Evolutionary conservation across 2,329 filamentous ascomycete genomes (phyloP).

Genomic region (Trichoderma sp.): DNA sequence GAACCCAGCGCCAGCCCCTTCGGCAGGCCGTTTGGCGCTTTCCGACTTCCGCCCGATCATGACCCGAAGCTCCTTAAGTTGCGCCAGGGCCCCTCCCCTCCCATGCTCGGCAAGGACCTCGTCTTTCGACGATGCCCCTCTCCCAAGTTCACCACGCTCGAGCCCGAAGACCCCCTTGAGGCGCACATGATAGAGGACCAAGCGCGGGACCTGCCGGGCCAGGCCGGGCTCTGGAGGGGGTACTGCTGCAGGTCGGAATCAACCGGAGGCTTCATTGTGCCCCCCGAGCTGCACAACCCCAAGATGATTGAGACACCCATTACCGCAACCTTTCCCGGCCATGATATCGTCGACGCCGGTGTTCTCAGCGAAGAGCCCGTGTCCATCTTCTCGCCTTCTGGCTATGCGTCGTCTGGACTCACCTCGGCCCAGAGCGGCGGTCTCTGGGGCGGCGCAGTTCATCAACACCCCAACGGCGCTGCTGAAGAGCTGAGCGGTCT

Average conservation of each 20-base stretch:
- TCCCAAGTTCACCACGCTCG: slow-evolving; percentile 81
- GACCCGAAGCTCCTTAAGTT: slow-evolving; percentile 50
- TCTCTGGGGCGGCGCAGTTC: slow-evolving; percentile 29
- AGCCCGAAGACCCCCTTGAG: slow-evolving; percentile 70
- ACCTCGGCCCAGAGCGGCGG: slow-evolving; percentile 25
- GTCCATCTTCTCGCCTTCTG: slow-evolving; percentile 35
- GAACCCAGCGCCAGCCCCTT: slow-evolving; percentile 44
- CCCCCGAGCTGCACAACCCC: slow-evolving; percentile 50
- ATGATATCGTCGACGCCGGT: slow-evolving; percentile 47
- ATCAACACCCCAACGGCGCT: slow-evolving; percentile 31
- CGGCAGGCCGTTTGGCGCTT: slow-evolving; percentile 50
- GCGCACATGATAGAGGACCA: slow-evolving; percentile 50
- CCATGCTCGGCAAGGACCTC: slow-evolving; percentile 85
- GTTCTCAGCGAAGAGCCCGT: slow-evolving; percentile 49
- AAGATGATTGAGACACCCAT: slow-evolving; percentile 57
- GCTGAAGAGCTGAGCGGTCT: slow-evolving; percentile 50
- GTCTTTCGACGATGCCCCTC: slow-evolving; percentile 80
- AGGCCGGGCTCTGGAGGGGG: slow-evolving; percentile 75
- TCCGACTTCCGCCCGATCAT: slow-evolving; percentile 42
- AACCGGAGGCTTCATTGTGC: slow-evolving; percentile 45
- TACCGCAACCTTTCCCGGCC: slow-evolving; percentile 45
- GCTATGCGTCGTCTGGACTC: slow-evolving; percentile 30
- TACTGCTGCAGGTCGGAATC: slow-evolving; percentile 59
- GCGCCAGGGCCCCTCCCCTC: slow-evolving; percentile 67
- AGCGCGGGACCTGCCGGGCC: slow-evolving; percentile 59